Conservation (phyloP, 768 basidiomycete species). For the Xanthoconium purpureum region DNA sequence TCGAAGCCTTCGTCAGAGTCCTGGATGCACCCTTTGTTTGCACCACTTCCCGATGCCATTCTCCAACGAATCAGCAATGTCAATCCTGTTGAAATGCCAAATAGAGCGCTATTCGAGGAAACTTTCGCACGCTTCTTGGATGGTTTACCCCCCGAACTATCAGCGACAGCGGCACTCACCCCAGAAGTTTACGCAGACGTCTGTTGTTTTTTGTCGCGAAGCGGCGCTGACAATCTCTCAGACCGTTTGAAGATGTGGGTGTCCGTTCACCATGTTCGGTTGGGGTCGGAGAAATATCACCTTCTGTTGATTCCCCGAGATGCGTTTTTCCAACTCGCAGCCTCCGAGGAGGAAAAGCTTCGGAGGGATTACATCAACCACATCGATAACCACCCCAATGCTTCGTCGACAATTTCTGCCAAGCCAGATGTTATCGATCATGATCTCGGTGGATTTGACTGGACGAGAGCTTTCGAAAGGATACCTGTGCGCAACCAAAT, state of each 20-base stretch:
- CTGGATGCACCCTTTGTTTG: conserved; percentile 58
- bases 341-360: conserved; percentile 48
- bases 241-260: conserved; percentile 52
- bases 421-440: conserved; percentile 17
- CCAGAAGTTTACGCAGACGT: conserved; percentile 54
- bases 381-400: conserved; percentile 25
- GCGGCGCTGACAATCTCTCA: conserved; percentile 30
- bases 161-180: conserved; percentile 57
- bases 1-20: conserved; percentile 49
- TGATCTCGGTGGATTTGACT: conserved; percentile 30
- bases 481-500: conserved; percentile 65
- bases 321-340: conserved; percentile 49
- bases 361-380: conserved; percentile 45
- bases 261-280: conserved; percentile 55
- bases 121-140: conserved; percentile 46
- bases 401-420: conserved; percentile 12
- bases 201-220: conserved; percentile 44
- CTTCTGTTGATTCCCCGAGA: conserved; percentile 62
- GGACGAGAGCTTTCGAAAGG: conserved; percentile 50
- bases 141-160: conserved; percentile 51
- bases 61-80: conserved; percentile 51
- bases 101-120: conserved; percentile 50
- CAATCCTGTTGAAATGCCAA: conserved; percentile 59
- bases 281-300: conserved; percentile 56
- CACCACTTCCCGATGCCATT: conserved; percentile 57